Base-by-base conservation (phyloP, 2,329 filamentous ascomycete genomes). In the Trichoderma arundinaceum region DNA sequence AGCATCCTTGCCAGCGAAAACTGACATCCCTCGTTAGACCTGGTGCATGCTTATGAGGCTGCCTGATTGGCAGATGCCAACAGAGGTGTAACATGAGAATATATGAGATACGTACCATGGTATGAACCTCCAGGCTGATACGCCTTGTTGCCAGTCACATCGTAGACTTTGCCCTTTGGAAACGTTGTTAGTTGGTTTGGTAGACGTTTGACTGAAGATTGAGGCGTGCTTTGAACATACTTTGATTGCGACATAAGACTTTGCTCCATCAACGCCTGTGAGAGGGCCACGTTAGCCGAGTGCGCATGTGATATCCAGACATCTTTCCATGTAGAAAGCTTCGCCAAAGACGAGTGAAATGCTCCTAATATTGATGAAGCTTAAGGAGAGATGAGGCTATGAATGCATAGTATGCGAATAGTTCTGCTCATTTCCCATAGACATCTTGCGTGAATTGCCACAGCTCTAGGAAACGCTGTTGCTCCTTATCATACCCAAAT, bases 1-100 rank as follows among this genome's bases (percentile, higher is more conserved):
- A 32, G 95, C 91, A 74, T 99, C 96, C 75, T 96, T 96, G 68
- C 95, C 95, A 2, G 92, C 91, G 75, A 99, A 99, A 19, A 97
- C 95, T 99, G 71, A 22, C 32, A 22, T 1, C 4, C 7, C 2
- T 19, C 35, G 22, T 66, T 44, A 66, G 57, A 9, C 7, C 13
- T 3, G 48, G 51, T 43, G 7, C 17, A 17, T 6, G 3, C 8
- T 15, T 4, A 38, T 15, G n/a, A 53, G 10, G 12, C 10, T 22
- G 39, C 8, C 22, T 17, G 1, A 17, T 41, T 28, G 17, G 13
- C 5, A 22, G 22, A 8, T 33, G 39, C 2, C 5, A 13, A n/a
- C 2, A 7, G n/a, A 10, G n/a, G 10, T 17, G 15, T 9, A 13
- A 4, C 7, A 2, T 43, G 10, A 7, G 35, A 4, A 22, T 51